Base-by-base conservation (phyloP, 495 filamentous ascomycete genomes). In the Aspergillus affinis region DNA sequence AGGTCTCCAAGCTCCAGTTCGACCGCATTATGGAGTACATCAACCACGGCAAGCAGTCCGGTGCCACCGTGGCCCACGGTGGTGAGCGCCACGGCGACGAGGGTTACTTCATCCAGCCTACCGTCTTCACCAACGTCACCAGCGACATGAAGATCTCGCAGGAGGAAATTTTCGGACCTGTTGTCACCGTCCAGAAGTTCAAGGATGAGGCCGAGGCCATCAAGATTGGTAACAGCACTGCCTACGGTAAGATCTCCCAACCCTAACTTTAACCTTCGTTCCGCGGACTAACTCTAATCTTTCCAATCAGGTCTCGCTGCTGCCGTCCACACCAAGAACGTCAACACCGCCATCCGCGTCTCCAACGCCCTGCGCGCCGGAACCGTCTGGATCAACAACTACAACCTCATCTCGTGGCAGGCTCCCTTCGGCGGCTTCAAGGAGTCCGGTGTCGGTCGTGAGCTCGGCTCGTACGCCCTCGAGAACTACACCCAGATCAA, bases 1-100 rank as follows among this genome's bases (percentile, higher is more conserved):
- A 97, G 76, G 90, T 98, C 65, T 96, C 91, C 29, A 82, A 98
- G 77, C 78, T 96, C 32, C 94, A 98, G 78, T 98, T 89, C 67
- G 93, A 98, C 78, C 90, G 92, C 61, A 94, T 98, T 78, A 98
- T 98, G 95, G 85, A 87, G 70, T 98, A 97, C 83, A 98, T 98
- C 72, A 79, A 97, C 70, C 78, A 86, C 66, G 94, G 94, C 63
- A 94, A 93, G 84, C 82, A 89, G 65, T 86, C 82, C 62, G 94
- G 94, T 68, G 94, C 94, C 55, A 97, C 81, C 52, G 79, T 98
- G 62, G 91, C 89, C 65, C 79, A 81, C 41, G 94, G 94, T 74
- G 94, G 94, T 72, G 87, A 87, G 69, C 93, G 95, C 67, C 88
- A 90, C 73, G 94, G 94, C 65, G 81, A 86, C 59, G 86, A 93